Evolutionary conservation across 1,139 yeast genomes (phyloP), one percentile per base, ranked within the genome.

Genomic region (Geotrichum reessii): DNA sequence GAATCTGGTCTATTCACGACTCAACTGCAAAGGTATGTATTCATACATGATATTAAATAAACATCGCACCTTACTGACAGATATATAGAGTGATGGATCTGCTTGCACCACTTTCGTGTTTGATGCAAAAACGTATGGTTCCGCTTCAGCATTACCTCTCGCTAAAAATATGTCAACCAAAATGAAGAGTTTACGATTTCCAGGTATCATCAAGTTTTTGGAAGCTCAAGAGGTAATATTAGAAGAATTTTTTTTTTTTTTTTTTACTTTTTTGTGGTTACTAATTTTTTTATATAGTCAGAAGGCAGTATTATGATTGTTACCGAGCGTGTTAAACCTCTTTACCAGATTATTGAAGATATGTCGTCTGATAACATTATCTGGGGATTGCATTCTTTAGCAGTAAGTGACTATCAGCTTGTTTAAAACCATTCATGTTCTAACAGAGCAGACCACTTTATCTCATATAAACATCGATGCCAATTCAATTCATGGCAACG

Each of bases 321-420:
- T 9, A 87, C 96, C 0, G 99, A 93, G 70, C 79, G 82, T 14
- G 90, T 87, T 1, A 67, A 69, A n/a, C 95, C 96, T 0, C 75
- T 90, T 58, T 67, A 72, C 37, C 69, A 59, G 19, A 62, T 56
- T 8, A 52, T 66, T 31, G 62, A 62, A 4, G 64, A 65, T 14
- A 53, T 65, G 54, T 60, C 63, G 44, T 56, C 56, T 1, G 80
- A 70, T 68, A 77, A 77, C 2, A 74, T 82, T 47, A 66, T 81
- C 8, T 81, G 85, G 69, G 95, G 96, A 0, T 69, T 89, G 1
- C 79, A 81, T 63, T 58, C 64, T 14, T 62, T 71, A 14, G 60
- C 60, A 17, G 61, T 58, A 55, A 46, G 61, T 58, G 24, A 19
- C 12, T 22, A 7, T 37, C 24, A 12, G 33, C 37, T 24, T 14